These are phyloP conservation scores for Acanthamoeba healyi DNA, from an alignment of 208 protist genomes.

Conservation along the genomic window DNA sequence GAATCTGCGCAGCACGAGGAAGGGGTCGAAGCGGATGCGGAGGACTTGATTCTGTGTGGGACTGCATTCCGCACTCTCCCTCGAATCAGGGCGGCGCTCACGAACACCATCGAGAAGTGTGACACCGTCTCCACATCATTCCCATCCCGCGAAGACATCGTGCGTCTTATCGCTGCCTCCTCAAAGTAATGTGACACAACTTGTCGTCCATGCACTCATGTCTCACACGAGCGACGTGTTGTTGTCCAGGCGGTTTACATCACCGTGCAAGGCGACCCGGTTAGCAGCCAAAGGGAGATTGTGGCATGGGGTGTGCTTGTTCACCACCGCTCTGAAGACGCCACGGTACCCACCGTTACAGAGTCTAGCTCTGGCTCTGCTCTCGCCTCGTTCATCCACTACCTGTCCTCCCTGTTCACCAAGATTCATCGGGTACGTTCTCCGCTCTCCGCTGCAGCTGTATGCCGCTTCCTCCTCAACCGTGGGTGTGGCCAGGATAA, in stretches of 20 bases:
- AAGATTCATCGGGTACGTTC: not conserved
- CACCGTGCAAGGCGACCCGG: not conserved
- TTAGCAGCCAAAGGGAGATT: not conserved
- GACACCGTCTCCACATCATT: not conserved
- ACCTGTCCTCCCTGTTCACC: not conserved
- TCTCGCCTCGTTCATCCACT: not conserved
- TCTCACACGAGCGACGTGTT: too few relatives aligned
- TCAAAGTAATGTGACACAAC: too few relatives aligned
- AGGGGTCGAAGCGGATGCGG: not conserved
- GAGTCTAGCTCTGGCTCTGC: not conserved
- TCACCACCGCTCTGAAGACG: not conserved
- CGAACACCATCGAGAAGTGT: not conserved
- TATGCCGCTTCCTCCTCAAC: not conserved
- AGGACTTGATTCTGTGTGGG: not conserved
- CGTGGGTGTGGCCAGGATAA: not conserved
- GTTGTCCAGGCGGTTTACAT: conserved; percentile 12
- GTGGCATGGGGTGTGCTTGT: not conserved
- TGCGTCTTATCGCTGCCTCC: too few relatives aligned
- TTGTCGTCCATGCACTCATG: too few relatives aligned
- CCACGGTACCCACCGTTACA: not conserved
- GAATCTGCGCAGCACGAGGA: not conserved
- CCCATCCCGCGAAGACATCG: not conserved
- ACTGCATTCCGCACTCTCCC: not conserved
- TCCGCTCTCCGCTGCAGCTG: not conserved
- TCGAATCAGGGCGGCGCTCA: not conserved